Evolutionary conservation across 139 green algal genomes (phyloP).

Genomic region (Chlamydomonas incerta): DNA sequence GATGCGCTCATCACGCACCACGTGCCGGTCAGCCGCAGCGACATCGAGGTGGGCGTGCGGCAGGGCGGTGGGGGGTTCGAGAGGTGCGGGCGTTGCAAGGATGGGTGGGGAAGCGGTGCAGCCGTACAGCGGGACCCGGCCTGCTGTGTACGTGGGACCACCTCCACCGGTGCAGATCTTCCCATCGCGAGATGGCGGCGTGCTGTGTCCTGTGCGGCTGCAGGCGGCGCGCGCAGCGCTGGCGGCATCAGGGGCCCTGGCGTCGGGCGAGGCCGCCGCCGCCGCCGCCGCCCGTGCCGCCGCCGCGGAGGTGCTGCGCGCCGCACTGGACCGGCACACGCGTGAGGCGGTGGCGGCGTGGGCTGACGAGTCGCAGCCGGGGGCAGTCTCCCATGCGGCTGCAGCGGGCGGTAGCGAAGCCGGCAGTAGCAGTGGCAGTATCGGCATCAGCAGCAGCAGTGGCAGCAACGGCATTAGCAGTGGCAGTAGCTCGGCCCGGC

Average conservation of each 20-base stretch:
- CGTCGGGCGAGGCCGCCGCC: too few species aligned
- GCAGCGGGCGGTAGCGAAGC: neutral
- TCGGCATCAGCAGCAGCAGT: too few species aligned
- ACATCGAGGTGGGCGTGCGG: slow-evolving; percentile 3
- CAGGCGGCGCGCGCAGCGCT: too few species aligned
- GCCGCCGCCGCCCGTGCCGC: neutral
- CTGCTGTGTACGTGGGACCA: too few species aligned
- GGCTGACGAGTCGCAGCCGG: too few species aligned
- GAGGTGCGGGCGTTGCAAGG: too few species aligned
- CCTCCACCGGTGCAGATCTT: too few species aligned
- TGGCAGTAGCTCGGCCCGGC: neutral
- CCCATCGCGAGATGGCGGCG: too few species aligned
- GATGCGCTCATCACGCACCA: slow-evolving; percentile 25
- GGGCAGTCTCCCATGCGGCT: neutral
- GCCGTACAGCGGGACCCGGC: too few species aligned
- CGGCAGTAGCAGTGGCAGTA: neutral
- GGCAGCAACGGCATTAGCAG: neutral
- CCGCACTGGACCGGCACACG: slow-evolving; percentile 15
- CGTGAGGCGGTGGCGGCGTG: neutral
- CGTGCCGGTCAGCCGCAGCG: neutral
- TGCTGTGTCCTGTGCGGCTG: too few species aligned
- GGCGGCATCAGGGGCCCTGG: too few species aligned
- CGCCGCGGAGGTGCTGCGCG: neutral
- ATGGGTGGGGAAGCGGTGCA: too few species aligned
- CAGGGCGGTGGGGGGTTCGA: neutral